Base-by-base conservation (phyloP, 257 asterid species). In the Plantago ovata region DNA sequence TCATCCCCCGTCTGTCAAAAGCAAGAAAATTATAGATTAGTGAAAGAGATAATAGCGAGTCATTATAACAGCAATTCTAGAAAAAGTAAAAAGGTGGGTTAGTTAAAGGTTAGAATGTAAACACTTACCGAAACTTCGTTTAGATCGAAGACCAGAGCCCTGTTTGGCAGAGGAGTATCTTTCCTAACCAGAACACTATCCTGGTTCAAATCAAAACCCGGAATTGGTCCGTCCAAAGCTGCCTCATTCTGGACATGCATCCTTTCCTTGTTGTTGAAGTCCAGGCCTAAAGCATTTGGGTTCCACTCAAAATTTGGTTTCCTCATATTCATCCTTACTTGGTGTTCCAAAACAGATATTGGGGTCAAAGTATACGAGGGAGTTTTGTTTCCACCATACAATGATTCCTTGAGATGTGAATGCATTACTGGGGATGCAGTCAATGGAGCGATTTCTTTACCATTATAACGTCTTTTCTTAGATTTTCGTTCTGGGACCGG, bases 81-180 rank as follows among this genome's bases (percentile, higher is more conserved):
- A 8, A 36, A 46, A 46, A 8, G 5, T 16, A 46, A 46, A 18
- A 15, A 46, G 10, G 52, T 13, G 10, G 52, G 19, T 24, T 8
- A 15, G 24, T 13, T 46, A 24, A 46, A 16, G 24, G 19, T 28
- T 3, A 28, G 52, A 18, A 22, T 13, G 7, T 9, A 63, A 42
- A 2, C 62, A 64, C 74, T 15, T 70, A 84, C 97, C 67, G 93
- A 90, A 66, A 90, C 76, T 64, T 86, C 85, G 53, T 89, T 90
- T 69, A 90, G 70, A 81, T 90, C 95, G 24, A 90, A 84, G 58
- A 79, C 74, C 32, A 90, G 97, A 59, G 81, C 90, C 43, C 83
- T 80, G 58, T 60, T 65, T n/a, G 69, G 78, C 20, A 69, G 39
- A 24, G 68, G 44, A 39, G 65, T 69, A 58, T 84, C 90, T 58